Evolutionary conservation across 139 green algal genomes (phyloP).

Genomic region (Micractinium sp.): DNA sequence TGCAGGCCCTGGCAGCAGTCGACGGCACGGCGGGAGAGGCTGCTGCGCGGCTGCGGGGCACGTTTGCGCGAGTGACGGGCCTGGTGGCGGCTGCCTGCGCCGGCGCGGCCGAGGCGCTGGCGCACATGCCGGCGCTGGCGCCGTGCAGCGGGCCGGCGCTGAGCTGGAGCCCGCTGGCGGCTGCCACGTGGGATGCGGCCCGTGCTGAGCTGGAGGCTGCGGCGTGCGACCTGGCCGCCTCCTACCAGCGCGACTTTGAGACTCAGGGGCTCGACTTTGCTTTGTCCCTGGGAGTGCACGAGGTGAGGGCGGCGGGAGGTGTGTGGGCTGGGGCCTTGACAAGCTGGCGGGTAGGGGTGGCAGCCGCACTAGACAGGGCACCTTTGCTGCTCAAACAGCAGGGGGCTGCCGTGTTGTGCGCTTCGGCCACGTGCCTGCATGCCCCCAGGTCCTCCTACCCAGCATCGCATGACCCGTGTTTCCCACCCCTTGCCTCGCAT

Average conservation of each 20-base stretch:
- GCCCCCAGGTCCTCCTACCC: too few relatives aligned
- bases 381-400: not conserved
- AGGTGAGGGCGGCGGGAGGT: not conserved
- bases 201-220: not conserved
- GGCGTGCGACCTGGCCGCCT: not conserved
- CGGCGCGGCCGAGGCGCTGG: not conserved
- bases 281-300: not conserved
- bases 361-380: not conserved
- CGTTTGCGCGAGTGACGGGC: not conserved
- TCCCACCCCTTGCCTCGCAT: too few relatives aligned
- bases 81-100: conserved; percentile 11
- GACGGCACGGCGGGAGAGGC: not conserved
- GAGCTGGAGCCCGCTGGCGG: not conserved
- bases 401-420: too few relatives aligned
- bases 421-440: too few relatives aligned
- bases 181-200: not conserved
- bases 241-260: conserved; percentile 59
- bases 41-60: not conserved
- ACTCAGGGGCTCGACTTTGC: conserved; percentile 70
- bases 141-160: not conserved
- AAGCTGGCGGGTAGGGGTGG: too few relatives aligned
- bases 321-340: not conserved
- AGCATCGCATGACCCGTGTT: not conserved
- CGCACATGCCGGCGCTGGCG: conserved; percentile 4
- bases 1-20: not conserved